Conservation (phyloP, 148 eudicot species). For the Rhododendron simsii region DNA sequence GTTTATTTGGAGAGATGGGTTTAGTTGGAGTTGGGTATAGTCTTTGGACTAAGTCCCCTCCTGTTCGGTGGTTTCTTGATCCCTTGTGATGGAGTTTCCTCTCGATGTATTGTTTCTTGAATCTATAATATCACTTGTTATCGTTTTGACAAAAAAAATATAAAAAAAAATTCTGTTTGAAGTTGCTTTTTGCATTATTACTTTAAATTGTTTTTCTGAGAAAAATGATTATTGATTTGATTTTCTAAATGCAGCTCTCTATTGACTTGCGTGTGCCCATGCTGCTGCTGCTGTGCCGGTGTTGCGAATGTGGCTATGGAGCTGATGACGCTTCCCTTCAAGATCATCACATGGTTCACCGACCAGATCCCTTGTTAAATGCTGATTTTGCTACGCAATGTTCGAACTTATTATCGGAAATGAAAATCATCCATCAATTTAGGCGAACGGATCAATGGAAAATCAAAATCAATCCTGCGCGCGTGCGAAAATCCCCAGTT, state of each 20-base stretch:
- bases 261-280: constrained; percentile 19
- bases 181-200: background rate
- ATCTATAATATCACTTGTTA: too few species aligned
- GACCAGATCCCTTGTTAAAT: constrained; percentile 12
- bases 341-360: constrained; percentile 15
- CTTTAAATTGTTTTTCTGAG: background rate
- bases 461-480: background rate
- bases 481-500: background rate
- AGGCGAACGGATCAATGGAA: background rate
- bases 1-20: too few species aligned
- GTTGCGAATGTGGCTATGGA: constrained; percentile 18
- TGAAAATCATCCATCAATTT: background rate
- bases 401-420: background rate
- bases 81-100: too few species aligned
- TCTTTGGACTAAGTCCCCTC: too few species aligned
- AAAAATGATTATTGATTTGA: background rate
- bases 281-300: constrained; percentile 19
- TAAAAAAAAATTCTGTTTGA: background rate
- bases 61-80: too few species aligned
- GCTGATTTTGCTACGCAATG: background rate
- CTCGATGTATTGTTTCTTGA: too few species aligned
- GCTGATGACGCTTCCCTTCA: constrained; percentile 14
- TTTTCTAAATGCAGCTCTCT: constrained; percentile 4
- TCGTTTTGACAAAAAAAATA: too few species aligned
- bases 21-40: too few species aligned